Base-by-base conservation (phyloP, 495 filamentous ascomycete species). In the Clohesyomyces aquaticus region DNA sequence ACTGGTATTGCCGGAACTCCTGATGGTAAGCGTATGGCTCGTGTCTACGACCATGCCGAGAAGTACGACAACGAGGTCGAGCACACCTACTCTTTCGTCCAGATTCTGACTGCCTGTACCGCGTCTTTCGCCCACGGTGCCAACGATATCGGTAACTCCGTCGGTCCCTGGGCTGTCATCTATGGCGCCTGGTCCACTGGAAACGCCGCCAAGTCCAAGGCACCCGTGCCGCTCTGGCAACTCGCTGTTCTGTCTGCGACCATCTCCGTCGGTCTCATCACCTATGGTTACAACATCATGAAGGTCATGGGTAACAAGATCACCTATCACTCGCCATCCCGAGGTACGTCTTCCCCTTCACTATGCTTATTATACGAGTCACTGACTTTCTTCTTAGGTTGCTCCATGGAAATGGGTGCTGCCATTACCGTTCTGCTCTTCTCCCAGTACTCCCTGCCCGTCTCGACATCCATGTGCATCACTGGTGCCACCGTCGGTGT, bases 61-160 rank as follows among this genome's bases (percentile, higher is more conserved):
- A 14, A 38, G 32, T 38, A 38, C 32, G 6, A 14, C 6, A 38
- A 38, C 32, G 32, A 14, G 32, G 14, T 38, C 32, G 14, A 38
- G 32, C 14, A 38, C 32, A 6, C 32, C 32, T 6, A 38, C 32
- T 6, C 32, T 14, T 6, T 14, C 32, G 6, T 38, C 32, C 32
- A 93, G 77, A 74, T 91, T 59, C 63, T 90, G 46, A 91, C 87
- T 18, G 89, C 89, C 52, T 84, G 83, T 74, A 90, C 87, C 23
- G 85, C 87, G 4, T 90, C 87, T 1, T 90, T 93, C 58, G 85
- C 88, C 1, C 89, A 93, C 76, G 89, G 89, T 54, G 86, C 88
- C 69, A 93, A 93, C 74, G 90, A 91, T 72, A 83, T 91, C 61
- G 80, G 85, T 46, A 91, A 91, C 77, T 87, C 89, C 14, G 84